Evolutionary conservation across 805 yeast species (phyloP).

Genomic region (Debaryomyces castellii): DNA sequence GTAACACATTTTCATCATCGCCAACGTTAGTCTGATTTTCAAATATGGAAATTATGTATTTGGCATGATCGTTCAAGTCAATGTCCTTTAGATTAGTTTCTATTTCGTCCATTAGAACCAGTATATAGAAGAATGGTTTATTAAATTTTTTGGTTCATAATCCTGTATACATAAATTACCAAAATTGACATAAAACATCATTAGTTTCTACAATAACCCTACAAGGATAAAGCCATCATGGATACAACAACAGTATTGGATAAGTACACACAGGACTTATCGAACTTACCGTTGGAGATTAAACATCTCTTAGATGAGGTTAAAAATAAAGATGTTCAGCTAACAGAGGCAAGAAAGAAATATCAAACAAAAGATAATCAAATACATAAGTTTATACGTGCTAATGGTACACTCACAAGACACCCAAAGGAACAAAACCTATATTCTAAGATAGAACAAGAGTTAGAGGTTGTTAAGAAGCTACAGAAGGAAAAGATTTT

Average conservation of each 20-base stretch:
- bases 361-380: constrained; percentile 73
- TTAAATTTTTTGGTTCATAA: neutral
- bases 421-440: constrained; percentile 78
- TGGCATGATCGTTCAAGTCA: neutral
- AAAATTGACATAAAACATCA: no score
- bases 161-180: neutral
- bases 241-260: constrained; percentile 78
- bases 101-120: neutral
- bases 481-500: constrained; percentile 78
- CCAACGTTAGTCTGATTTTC: neutral
- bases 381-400: constrained; percentile 76
- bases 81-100: neutral
- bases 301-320: constrained; percentile 79
- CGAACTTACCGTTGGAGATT: constrained; percentile 86
- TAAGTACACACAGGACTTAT: constrained; percentile 57
- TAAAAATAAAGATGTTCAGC: constrained; percentile 61
- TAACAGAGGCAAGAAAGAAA: constrained; percentile 65
- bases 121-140: neutral
- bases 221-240: constrained; percentile 39
- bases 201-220: neutral
- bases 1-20: neutral
- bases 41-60: neutral
- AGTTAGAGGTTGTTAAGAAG: constrained; percentile 55
- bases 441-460: constrained; percentile 65
- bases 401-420: constrained; percentile 76